Base-by-base conservation (phyloP, 441 rosid species). In the Populus hybrid region DNA sequence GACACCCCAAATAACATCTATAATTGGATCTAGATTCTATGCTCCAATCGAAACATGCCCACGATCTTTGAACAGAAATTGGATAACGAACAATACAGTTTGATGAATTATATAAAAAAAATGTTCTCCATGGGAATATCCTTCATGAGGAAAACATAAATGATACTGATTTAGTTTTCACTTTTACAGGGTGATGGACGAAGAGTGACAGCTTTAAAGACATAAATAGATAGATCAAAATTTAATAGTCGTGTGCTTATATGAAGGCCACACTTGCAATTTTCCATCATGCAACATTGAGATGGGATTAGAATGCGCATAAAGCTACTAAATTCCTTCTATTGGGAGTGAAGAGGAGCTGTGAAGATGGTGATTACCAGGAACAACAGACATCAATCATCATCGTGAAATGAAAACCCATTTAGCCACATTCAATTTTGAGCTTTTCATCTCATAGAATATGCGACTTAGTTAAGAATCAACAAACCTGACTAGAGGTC, bases 401-500 rank as follows among this genome's bases (percentile, higher is more conserved):
- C 46, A 40, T 40, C 10, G n/a, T 61, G 66, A 63, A 63, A 63
- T 24, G 28, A 76, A 76, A 64, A 32, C 73, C 69, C 28, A 21
- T 67, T 78, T 40, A 69, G 68, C 32, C 16, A 68, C 35, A 30
- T 30, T 40, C 16, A 59, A 74, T 50, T 50, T 50, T 50, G 54
- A 32, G 6, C 77, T 63, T 76, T 69, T 40, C 70, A 80, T 77
- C 75, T 77, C 76, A 76, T 72, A 73, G 70, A 81, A 83, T 78
- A 78, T 77, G 77, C 71, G 50, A 9, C 76, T 28, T 9, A 14
- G 57, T 50, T 50, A 50, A 50, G 57, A 50, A 50, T 78, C 74
- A 72, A 87, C 90, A 69, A 78, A 92, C 95, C 92, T 85, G 86
- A 81, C 46, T 81, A 78, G 88, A 77, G 14, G 84, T 70, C 40